Conservation (phyloP, 495 filamentous ascomycete species). For the Aspergillus baeticus region DNA sequence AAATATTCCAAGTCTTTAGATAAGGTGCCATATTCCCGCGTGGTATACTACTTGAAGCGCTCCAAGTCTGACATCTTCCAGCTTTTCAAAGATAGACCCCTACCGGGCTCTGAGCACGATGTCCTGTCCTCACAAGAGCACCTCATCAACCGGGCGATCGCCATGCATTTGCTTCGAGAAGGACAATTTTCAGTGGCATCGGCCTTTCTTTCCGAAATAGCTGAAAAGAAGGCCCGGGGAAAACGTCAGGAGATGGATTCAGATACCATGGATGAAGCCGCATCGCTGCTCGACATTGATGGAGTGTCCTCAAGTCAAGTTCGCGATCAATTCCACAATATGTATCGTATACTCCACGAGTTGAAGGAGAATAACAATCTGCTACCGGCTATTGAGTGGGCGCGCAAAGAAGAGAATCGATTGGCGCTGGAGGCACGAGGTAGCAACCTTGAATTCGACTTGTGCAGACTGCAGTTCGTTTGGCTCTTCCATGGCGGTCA, state of each 20-base stretch:
- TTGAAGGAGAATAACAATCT: constrained; percentile 70
- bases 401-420: constrained; percentile 57
- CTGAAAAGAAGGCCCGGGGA: constrained; percentile 28
- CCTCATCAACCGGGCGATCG: constrained; percentile 87
- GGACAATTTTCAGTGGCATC: constrained; percentile 86
- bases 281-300: constrained; percentile 43
- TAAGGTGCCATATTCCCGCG: constrained; percentile 52
- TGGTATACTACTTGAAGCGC: not conserved
- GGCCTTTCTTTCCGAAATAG: constrained; percentile 70
- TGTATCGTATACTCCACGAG: constrained; percentile 86
- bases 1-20: constrained; percentile 81
- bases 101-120: constrained; percentile 77
- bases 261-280: constrained; percentile 17
- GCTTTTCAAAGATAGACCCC: constrained; percentile 74
- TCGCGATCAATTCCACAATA: constrained; percentile 76
- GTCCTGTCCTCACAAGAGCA: constrained; percentile 70
- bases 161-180: constrained; percentile 94
- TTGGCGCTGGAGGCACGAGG: constrained; percentile 73
- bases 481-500: constrained; percentile 66
- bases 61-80: constrained; percentile 26
- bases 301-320: constrained; percentile 64
- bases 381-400: constrained; percentile 82
- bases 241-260: constrained; percentile 14
- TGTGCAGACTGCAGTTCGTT: constrained; percentile 81
- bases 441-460: constrained; percentile 92